Percentiles rank a stretch among this genome's conserved stretches.
phyloP scores from a whole-genome alignment of 768 basidiomycete genomes.

The Amanita molliuscula region DNA sequence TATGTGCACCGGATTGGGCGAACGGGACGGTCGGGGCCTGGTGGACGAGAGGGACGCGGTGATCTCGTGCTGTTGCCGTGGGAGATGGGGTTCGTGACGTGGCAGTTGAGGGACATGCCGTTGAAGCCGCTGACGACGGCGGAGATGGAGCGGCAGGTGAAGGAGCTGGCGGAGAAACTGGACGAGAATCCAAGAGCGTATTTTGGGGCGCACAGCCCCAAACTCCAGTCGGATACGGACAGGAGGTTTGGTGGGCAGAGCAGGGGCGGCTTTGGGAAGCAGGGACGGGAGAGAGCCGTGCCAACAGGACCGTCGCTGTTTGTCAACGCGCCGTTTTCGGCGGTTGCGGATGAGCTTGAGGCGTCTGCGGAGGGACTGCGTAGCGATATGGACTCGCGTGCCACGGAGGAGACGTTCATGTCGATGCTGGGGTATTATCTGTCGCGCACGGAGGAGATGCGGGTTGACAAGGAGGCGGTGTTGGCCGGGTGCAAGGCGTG shows the following conservation, averaged over 20 bases:
- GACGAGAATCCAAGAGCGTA: constrained; percentile 34
- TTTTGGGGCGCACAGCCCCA: constrained; percentile 12
- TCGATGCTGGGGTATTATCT: constrained; percentile 69
- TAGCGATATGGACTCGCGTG: constrained; percentile 32
- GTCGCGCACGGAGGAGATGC: constrained; percentile 36
- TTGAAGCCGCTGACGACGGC: constrained; percentile 46
- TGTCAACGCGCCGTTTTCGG: constrained; percentile 7
- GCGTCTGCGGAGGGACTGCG: constrained; percentile 20
- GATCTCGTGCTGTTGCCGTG: constrained; percentile 76
- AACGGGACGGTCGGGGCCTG: constrained; percentile 59
- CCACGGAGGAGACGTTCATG: constrained; percentile 50
- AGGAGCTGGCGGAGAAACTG: constrained; percentile 31
- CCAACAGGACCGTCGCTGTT: constrained; percentile 9
- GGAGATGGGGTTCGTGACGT: constrained; percentile 60
- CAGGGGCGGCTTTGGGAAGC: neutral
- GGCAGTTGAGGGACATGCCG: constrained; percentile 56
- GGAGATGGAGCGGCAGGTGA: constrained; percentile 36
- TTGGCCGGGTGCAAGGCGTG: constrained; percentile 53
- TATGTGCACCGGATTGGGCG: constrained; percentile 85
- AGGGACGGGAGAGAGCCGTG: neutral
- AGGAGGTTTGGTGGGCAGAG: neutral
- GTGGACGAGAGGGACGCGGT: constrained; percentile 44
- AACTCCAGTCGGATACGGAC: neutral
- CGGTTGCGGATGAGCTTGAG: constrained; percentile 18
- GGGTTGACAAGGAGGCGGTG: constrained; percentile 30